phyloP scores from a whole-genome alignment of 2,329 filamentous ascomycete species.

The Talaromyces pinophilus region DNA sequence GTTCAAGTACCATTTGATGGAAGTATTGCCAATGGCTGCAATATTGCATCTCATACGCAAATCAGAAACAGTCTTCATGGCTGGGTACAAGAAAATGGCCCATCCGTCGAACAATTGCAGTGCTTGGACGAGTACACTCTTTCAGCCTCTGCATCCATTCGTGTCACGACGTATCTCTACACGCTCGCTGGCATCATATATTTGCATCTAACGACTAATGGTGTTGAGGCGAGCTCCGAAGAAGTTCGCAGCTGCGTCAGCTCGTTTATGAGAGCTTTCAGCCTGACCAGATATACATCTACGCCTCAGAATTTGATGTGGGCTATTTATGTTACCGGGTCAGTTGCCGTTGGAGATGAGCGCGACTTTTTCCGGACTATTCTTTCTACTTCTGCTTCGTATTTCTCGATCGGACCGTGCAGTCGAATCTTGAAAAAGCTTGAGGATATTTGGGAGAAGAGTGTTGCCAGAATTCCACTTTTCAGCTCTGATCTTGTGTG shows the following conservation, averaged over 20 bases:
- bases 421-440: slow-evolving; percentile 8
- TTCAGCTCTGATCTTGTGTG: slow-evolving; percentile 5
- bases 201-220: not conserved
- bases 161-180: slow-evolving; percentile 12
- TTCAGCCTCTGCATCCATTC: slow-evolving; percentile 2
- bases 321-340: slow-evolving; percentile 4
- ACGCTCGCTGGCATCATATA: slow-evolving; percentile 12
- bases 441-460: slow-evolving; percentile 8
- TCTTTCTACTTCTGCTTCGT: slow-evolving; percentile 13
- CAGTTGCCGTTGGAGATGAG: slow-evolving; percentile 12
- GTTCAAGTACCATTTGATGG: not conserved
- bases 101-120: slow-evolving; percentile 3
- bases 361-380: slow-evolving; percentile 1
- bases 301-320: slow-evolving; percentile 8
- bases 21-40: not conserved
- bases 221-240: slow-evolving; percentile 1
- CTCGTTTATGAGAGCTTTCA: not conserved
- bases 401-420: slow-evolving; percentile 13
- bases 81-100: slow-evolving; percentile 5
- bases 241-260: slow-evolving; percentile 7
- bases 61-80: not conserved
- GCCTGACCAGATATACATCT: slow-evolving; percentile 11
- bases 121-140: slow-evolving; percentile 11
- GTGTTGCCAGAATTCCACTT: not conserved
- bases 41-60: not conserved